Conservation (phyloP, 2,329 filamentous ascomycete species). For the Corinectria fuckeliana region DNA sequence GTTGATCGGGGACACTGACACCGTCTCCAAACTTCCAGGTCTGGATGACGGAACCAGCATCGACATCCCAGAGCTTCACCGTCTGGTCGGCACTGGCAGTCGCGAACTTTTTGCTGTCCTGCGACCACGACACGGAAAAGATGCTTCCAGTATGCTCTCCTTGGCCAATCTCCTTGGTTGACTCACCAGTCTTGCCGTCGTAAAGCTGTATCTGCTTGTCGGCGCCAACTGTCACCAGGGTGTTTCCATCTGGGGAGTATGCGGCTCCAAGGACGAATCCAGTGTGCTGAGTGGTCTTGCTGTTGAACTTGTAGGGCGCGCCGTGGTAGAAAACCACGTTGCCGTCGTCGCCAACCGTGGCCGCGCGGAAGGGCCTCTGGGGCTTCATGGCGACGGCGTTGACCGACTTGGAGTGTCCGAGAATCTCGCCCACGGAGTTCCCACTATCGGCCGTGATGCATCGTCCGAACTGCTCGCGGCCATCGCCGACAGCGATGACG, state of each 20-base stretch:
- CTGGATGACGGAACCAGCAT: constrained; percentile 77
- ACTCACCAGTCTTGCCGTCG: constrained; percentile 93
- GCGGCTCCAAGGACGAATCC: constrained; percentile 88
- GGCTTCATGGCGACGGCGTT: constrained; percentile 90
- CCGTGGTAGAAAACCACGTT: constrained; percentile 92
- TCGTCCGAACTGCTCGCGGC: constrained; percentile 90
- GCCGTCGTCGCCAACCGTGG: constrained; percentile 89
- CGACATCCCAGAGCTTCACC: constrained; percentile 91
- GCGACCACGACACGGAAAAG: constrained; percentile 88
- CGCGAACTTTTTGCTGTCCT: constrained; percentile 83
- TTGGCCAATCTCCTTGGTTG: constrained; percentile 77
- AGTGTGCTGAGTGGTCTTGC: constrained; percentile 80
- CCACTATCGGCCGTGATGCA: constrained; percentile 96
- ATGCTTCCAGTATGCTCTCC: constrained; percentile 92
- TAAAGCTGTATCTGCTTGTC: constrained; percentile 94
- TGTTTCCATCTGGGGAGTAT: constrained; percentile 87
- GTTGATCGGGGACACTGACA: constrained; percentile 80
- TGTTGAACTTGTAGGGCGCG: constrained; percentile 94
- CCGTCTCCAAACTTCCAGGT: constrained; percentile 87
- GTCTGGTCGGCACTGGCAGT: constrained; percentile 95
- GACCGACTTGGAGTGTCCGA: constrained; percentile 87
- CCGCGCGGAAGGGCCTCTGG: constrained; percentile 88
- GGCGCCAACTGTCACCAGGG: constrained; percentile 87
- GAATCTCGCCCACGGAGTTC: constrained; percentile 94
- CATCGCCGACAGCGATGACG: constrained; percentile 94